Evolutionary conservation across 1,284 basidiomycete species (phyloP).

Genomic region (Ustilago trichophora): DNA sequence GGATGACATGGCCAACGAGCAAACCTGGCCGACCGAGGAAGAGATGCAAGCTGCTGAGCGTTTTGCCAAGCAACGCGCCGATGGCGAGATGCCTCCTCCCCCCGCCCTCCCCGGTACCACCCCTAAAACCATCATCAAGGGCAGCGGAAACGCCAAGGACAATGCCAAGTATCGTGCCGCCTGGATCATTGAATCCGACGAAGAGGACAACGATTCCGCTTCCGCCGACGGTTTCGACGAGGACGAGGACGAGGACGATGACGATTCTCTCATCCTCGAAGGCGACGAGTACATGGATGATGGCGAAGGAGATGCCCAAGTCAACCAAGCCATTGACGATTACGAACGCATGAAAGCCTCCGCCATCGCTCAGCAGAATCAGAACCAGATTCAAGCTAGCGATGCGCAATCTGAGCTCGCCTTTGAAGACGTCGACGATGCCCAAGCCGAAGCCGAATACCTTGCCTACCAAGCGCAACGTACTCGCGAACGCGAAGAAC

Average conservation of each 20-base stretch:
- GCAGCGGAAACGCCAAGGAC: constrained; percentile 65
- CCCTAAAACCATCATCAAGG: constrained; percentile 58
- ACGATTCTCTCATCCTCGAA: constrained; percentile 76
- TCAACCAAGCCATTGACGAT: constrained; percentile 78
- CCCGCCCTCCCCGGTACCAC: constrained; percentile 68
- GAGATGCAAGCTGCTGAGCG: constrained; percentile 74
- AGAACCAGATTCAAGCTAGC: too few species aligned
- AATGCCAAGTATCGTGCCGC: constrained; percentile 60
- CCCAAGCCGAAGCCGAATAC: constrained; percentile 74
- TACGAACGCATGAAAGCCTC: constrained; percentile 81
- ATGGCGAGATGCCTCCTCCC: constrained; percentile 50
- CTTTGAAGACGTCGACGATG: constrained; percentile 66
- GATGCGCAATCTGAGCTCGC: constrained; percentile 25
- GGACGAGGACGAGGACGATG: constrained; percentile 77
- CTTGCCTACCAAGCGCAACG: constrained; percentile 78
- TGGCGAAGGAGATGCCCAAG: constrained; percentile 74
- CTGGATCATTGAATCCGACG: constrained; percentile 63
- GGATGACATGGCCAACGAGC: constrained; percentile 89
- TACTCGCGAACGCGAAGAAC: constrained; percentile 79
- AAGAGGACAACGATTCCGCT: too few species aligned
- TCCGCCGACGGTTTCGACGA: too few species aligned
- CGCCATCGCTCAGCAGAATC: constrained; percentile 68
- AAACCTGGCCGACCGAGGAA: constrained; percentile 98
- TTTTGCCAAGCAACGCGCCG: constrained; percentile 24
- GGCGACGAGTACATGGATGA: constrained; percentile 82